phyloP scores from a whole-genome alignment of 768 basidiomycete genomes.

The Leccinum subtestaceum region DNA sequence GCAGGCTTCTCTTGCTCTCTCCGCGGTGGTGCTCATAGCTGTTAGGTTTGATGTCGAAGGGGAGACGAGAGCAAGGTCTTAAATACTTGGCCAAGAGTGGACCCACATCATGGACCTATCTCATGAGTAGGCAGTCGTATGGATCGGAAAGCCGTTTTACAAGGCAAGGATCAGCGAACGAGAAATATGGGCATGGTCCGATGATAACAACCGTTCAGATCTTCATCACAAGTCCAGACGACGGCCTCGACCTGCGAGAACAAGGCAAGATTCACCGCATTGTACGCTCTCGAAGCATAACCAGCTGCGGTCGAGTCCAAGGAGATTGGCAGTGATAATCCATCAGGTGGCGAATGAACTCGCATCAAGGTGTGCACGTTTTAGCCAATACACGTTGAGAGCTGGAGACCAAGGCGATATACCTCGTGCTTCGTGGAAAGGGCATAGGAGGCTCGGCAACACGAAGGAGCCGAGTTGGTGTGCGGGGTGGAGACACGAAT shows the following conservation, averaged over 20 bases:
- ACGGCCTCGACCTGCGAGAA: conserved; percentile 1
- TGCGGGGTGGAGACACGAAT: conserved; percentile 13
- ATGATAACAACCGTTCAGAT: conserved; percentile 16
- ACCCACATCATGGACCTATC: conserved; percentile 10
- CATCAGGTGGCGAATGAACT: conserved; percentile 1
- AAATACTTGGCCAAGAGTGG: conserved; percentile 19
- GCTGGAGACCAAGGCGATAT: neutral
- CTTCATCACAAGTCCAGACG: conserved; percentile 9
- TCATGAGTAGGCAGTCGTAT: conserved; percentile 3
- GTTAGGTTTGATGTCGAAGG: conserved; percentile 1
- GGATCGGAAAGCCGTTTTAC: conserved; percentile 9
- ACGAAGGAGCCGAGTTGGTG: conserved; percentile 9
- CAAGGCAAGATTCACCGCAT: neutral
- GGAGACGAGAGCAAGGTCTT: conserved; percentile 2
- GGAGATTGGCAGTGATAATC: conserved; percentile 6
- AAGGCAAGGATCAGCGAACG: conserved; percentile 12
- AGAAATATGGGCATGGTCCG: neutral
- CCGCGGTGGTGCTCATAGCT: conserved; percentile 17
- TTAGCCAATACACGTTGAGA: conserved; percentile 21
- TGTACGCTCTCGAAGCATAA: conserved; percentile 5
- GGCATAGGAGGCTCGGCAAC: conserved; percentile 9
- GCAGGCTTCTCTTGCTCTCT: conserved; percentile 30
- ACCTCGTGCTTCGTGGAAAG: conserved; percentile 9
- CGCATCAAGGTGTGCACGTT: conserved; percentile 22
- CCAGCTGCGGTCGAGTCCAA: neutral